Percentiles rank a stretch among this genome's conserved stretches.
Evolutionary conservation across 169 alveolate genomes (phyloP).

Genomic region (Plasmodium knowlesi): DNA sequence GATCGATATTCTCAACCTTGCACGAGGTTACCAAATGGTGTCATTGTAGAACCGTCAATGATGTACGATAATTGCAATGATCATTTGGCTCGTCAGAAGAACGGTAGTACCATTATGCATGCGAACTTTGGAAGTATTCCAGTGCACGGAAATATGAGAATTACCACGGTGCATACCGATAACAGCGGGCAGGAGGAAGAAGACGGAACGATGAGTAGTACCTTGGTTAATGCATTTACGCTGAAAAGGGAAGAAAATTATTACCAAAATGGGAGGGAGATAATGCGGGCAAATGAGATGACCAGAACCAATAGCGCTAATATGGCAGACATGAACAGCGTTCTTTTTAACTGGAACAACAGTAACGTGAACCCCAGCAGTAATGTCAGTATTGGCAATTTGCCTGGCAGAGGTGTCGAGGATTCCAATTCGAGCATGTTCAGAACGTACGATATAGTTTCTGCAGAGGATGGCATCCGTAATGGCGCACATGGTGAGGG

Average conservation of each 20-base stretch:
- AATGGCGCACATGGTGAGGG: not conserved
- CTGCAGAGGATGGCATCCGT: not conserved
- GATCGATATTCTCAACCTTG: not conserved
- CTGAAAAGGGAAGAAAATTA: not conserved
- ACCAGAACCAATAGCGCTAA: not conserved
- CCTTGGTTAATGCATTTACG: not conserved
- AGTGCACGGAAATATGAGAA: not conserved
- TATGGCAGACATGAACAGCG: not conserved
- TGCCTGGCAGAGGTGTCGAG: not conserved
- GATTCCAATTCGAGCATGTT: not conserved
- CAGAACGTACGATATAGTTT: not conserved
- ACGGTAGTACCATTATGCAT: not conserved
- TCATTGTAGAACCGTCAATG: not conserved
- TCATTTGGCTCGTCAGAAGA: not conserved
- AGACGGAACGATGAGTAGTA: not conserved
- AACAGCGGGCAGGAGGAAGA: not conserved
- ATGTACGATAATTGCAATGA: not conserved
- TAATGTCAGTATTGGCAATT: not conserved
- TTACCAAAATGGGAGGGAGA: conserved; percentile 16
- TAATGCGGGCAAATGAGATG: not conserved
- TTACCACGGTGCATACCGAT: not conserved
- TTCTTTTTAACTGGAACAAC: not conserved
- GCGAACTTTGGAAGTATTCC: not conserved
- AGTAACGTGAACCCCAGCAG: not conserved
- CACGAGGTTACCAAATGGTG: not conserved